Base-by-base conservation (phyloP, 352 stramenopile species). In the Globisporangium paroecandrum region DNA sequence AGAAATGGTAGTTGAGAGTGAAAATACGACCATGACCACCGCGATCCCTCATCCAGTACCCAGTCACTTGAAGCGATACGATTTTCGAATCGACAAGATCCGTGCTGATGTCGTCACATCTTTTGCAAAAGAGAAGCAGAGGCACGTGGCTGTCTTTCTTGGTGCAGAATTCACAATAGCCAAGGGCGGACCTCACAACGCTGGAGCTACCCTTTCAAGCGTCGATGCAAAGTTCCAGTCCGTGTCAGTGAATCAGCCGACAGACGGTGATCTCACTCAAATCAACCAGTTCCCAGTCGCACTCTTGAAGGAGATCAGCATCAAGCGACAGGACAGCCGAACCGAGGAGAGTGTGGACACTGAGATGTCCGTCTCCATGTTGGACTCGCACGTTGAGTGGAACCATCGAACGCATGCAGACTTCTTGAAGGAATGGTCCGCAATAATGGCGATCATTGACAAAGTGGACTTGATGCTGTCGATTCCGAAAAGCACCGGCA, bases 381-480 rank as follows among this genome's bases (percentile, higher is more conserved):
- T 70, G 1, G 64, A 75, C 9, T 53, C 70, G 4, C 67, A 64
- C 4, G 49, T 85, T 5, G 60, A 80, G 38, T 85, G 78, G 78
- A 69, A 70, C 24, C 78, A 82, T 24, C 58, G 24, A 10, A 57
- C 68, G 15, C 77, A 85, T 55, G 68, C 64, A 9, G 32, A 43
- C 0, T 83, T 85, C 46, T 38, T 85, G 20, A 47, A 63, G 6
- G 75, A 89, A 36, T 72, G 73, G 38, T 27, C 46, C 15, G 64
- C 61, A 0, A 71, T 81, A 4, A 54, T 75, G 34, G 69, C 55
- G 7, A 69, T 82, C 1, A 29, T 84, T 0, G 72, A 85, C 58
- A 77, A 76, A 22, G 32, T 85, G 1, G 69, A 79, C 15, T 25
- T 64, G 8, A 81, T 89, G 73, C 4, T 89, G 1, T 74, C 70